A percentile compares a stretch with the other conserved stretches of the same genome.
Evolutionary conservation across 1,139 yeast species (phyloP).

Genomic region (Eremothecium coryli): DNA sequence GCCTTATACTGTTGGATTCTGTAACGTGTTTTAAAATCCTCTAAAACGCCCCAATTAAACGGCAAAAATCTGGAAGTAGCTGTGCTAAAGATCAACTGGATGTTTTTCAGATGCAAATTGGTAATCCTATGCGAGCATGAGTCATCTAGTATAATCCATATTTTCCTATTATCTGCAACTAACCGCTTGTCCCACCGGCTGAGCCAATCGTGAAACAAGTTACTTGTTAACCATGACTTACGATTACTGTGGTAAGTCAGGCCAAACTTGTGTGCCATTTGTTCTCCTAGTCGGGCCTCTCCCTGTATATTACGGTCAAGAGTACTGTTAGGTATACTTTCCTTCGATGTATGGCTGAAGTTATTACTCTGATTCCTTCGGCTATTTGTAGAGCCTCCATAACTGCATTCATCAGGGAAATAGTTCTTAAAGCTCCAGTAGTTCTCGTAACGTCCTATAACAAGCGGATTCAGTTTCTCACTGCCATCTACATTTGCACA

Average conservation of each 20-base stretch:
- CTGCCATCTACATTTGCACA: slow-evolving; percentile 57
- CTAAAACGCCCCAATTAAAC: slow-evolving; percentile 56
- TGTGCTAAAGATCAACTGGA: slow-evolving; percentile 37
- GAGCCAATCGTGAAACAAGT: slow-evolving; percentile 54
- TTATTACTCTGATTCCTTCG: not conserved
- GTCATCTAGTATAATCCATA: slow-evolving; percentile 50
- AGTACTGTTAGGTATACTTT: not conserved
- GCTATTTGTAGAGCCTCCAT: not conserved
- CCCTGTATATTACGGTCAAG: slow-evolving; percentile 10
- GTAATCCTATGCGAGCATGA: slow-evolving; percentile 55
- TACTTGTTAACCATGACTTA: slow-evolving; percentile 60
- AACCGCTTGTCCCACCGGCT: slow-evolving; percentile 50
- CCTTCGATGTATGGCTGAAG: not conserved
- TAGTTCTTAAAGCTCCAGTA: slow-evolving; percentile 41
- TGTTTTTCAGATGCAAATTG: slow-evolving; percentile 46
- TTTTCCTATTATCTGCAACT: slow-evolving; percentile 39
- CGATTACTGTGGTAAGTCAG: slow-evolving; percentile 51
- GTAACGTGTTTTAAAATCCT: slow-evolving; percentile 51
- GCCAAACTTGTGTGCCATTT: slow-evolving; percentile 44
- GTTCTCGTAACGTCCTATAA: slow-evolving; percentile 52
- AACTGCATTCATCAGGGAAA: slow-evolving; percentile 21
- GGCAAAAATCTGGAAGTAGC: slow-evolving; percentile 42
- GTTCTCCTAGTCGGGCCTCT: slow-evolving; percentile 27
- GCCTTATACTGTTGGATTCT: slow-evolving; percentile 52
- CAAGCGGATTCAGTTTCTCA: slow-evolving; percentile 50